These are phyloP conservation scores for Penicillium sp. DNA, from an alignment of 2,329 filamentous ascomycete genomes.

Conservation along the genomic window DNA sequence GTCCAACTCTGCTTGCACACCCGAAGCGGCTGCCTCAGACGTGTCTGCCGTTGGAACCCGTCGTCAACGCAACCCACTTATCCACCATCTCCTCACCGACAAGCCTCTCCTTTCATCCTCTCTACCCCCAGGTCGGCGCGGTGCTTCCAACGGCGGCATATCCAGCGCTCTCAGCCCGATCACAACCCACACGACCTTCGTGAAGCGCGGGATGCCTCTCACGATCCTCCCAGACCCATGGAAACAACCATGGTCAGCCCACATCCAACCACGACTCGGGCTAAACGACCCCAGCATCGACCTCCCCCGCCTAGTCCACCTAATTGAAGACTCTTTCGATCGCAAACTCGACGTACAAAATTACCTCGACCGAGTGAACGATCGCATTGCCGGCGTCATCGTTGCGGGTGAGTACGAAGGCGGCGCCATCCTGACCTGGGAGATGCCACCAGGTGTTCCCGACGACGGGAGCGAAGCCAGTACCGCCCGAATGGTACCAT, in stretches of 20 bases:
- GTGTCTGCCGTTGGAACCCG: constrained; percentile 53
- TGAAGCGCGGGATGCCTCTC: constrained; percentile 87
- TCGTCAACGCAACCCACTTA: constrained; percentile 73
- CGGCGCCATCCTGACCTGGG: constrained; percentile 92
- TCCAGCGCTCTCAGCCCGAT: constrained; percentile 33
- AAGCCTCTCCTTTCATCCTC: constrained; percentile 91
- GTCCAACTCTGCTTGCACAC: constrained; percentile 53
- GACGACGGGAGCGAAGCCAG: constrained; percentile 54
- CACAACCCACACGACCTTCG: constrained; percentile 66
- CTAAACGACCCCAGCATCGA: constrained; percentile 80
- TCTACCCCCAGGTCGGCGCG: constrained; percentile 67
- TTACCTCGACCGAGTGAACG: constrained; percentile 76
- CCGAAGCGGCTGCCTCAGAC: constrained; percentile 29
- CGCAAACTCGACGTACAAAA: constrained; percentile 77
- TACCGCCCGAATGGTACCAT: constrained; percentile 70
- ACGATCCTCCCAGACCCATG: constrained; percentile 74
- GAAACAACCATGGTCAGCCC: constrained; percentile 63
- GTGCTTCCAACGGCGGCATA: constrained; percentile 29
- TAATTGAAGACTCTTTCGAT: constrained; percentile 92
- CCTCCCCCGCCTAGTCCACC: constrained; percentile 71
- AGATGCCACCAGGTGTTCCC: constrained; percentile 62
- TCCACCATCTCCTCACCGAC: constrained; percentile 94
- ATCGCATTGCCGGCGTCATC: constrained; percentile 83
- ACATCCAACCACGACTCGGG: constrained; percentile 59
- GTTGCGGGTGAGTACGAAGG: constrained; percentile 96